Conservation (phyloP, 2,329 filamentous ascomycete genomes). For the Penicillium sp. region DNA sequence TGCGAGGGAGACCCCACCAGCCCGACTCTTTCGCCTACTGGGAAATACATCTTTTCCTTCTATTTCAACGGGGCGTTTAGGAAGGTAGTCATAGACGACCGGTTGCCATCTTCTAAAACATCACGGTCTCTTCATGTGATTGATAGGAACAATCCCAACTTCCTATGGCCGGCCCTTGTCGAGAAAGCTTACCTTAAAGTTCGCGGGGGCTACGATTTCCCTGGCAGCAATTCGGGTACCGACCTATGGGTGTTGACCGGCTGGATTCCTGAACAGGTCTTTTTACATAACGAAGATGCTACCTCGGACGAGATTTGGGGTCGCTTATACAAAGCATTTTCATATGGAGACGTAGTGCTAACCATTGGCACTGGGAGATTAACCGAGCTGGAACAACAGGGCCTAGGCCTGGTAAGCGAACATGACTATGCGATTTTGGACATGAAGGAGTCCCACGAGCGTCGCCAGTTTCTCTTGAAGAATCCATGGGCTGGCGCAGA, state of each 20-base stretch:
- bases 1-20: conserved; percentile 63
- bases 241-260: conserved; percentile 91
- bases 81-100: conserved; percentile 85
- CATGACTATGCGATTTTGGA: conserved; percentile 94
- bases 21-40: conserved; percentile 72
- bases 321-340: conserved; percentile 74
- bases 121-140: conserved; percentile 81
- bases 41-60: conserved; percentile 89
- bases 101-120: conserved; percentile 75
- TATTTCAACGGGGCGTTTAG: conserved; percentile 95
- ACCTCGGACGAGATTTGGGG: conserved; percentile 78
- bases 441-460: conserved; percentile 66
- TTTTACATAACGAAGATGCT: conserved; percentile 83
- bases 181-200: conserved; percentile 98
- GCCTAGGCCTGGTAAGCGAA: conserved; percentile 81
- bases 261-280: conserved; percentile 96
- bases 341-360: conserved; percentile 78
- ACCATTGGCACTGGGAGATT: conserved; percentile 90
- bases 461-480: conserved; percentile 78
- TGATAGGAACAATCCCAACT: conserved; percentile 77
- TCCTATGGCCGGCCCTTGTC: conserved; percentile 88
- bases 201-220: conserved; percentile 94
- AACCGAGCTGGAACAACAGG: conserved; percentile 74
- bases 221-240: conserved; percentile 94
- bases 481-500: conserved; percentile 90